Base-by-base conservation (phyloP, 208 protist genomes). In the Leishmania amazonensis region DNA sequence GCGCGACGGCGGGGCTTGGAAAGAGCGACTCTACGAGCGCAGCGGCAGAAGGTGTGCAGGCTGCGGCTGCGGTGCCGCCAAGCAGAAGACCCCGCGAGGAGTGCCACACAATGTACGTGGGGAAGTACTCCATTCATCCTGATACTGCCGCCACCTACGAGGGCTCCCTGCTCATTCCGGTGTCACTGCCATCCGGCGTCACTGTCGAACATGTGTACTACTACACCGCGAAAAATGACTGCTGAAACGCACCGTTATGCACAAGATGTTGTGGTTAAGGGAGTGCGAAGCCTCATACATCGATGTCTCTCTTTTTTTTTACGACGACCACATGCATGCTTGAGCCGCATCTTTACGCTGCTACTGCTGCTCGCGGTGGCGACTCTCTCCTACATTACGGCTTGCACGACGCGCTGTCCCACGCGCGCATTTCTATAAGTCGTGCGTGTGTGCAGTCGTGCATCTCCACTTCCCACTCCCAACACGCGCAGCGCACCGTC, bases 31-130 rank as follows among this genome's bases (percentile, higher is more conserved):
- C 64, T 45, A 40, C 60, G 53, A 38, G 31, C 17, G 13, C 60
- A 19, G 54, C 54, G 53, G 15, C 65, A 40, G 35, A 40, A 15
- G 38, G 42, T 45, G 51, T n/a, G 51, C 51, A 57, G 31, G 51
- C 28, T 42, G 47, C 35, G 28, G 13, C 17, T 35, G 47, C 11
- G 73, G 47, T 76, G 28, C 7, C 28, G 8, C 49, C 68, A 35
- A 5, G 8, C 40, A 24, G 49, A 62, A 42, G 73, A 24, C 17
- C 15, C 28, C 57, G 57, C 54, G 57, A 42, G 49, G 57, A 68
- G 21, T 58, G 17, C n/a, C 54, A 78, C 40, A 49, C 57, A 19
- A 78, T 88, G 81, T 90, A 90, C 60, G 77, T 89, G 47, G 89
- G 89, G 9, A 80, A 83, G 42, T 88, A 93, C 74, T 65, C 67